Evolutionary conservation across 2,329 filamentous ascomycete genomes (phyloP), one percentile per base, ranked within the genome.

Genomic region (Teratosphaeria epicoccoides): DNA sequence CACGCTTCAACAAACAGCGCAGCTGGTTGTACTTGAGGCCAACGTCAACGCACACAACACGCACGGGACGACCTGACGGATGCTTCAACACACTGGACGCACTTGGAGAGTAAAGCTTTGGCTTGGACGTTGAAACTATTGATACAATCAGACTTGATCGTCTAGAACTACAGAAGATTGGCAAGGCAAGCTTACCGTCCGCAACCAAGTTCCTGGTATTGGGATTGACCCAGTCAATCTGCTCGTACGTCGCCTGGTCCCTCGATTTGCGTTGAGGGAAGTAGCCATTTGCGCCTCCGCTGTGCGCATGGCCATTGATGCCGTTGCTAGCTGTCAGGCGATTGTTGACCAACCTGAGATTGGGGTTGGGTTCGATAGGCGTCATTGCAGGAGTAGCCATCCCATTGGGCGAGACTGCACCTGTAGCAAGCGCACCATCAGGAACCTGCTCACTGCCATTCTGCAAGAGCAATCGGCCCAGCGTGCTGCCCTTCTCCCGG

Each of bases 11-110:
- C 63, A 98, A 83, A 74, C 93, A 98, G 61, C 93, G 82, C 62
- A 98, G 79, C 74, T 98, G 93, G 74, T 97, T 98, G 75, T 88
- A 96, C 74, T 98, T 98, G 77, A 97, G 84, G 69, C 93, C 93
- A 61, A 98, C 91, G 73, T 98, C 93, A 61, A 98, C 81, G 68
- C 89, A 95, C 48, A 97, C 77, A 55, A 98, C 84, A 66, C 90
- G 87, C 53, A 97, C 79, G 47, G 84, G 79, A 62, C 90, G 86
- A 56, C 91, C 93, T 52, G 88, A 94, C 40, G 90, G 86, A 72
- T 95, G 89, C 71, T 87, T 85, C 63, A 95, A 79, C 57, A 84
- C 82, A 63, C 77, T 79, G 53, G 82, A 79, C 28, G 82, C 72
- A 57, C 82, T 81, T 50, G 90, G 89, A 62, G 83, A 82, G 73